phyloP scores from a whole-genome alignment of 148 eudicot species.

The Mesembryanthemum crystallinum region DNA sequence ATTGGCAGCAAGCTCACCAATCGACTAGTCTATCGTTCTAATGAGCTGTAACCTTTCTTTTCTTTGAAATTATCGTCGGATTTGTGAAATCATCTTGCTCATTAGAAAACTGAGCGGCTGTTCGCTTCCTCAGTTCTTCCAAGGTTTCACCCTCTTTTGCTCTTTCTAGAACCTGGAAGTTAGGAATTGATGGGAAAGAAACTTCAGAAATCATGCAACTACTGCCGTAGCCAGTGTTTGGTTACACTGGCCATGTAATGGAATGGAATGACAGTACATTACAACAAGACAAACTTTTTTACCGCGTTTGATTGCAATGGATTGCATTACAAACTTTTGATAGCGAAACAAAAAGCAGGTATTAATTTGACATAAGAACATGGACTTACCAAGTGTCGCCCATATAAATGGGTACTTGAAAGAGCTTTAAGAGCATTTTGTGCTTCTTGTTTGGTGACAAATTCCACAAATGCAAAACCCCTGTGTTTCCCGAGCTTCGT shows the following conservation, averaged over 20 bases:
- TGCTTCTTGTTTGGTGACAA: constrained; percentile 88
- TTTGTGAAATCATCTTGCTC: constrained; percentile 39
- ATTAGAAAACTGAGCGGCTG: constrained; percentile 75
- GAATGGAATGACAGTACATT: not conserved
- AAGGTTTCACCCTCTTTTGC: constrained; percentile 91
- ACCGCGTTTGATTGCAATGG: not conserved
- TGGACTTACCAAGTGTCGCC: constrained; percentile 84
- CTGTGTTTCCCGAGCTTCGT: constrained; percentile 77
- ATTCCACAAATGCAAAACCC: constrained; percentile 96
- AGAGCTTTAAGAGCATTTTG: constrained; percentile 85
- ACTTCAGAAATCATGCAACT: not conserved
- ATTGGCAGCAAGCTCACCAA: not conserved
- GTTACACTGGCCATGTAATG: not conserved
- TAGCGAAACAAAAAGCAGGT: not conserved
- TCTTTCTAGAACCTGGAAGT: constrained; percentile 76
- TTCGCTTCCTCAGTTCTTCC: constrained; percentile 82
- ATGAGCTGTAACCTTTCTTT: constrained; percentile 45
- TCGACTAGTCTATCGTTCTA: not conserved
- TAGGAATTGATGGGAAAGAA: constrained; percentile 1
- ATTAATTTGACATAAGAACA: not conserved
- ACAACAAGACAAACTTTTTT: not conserved
- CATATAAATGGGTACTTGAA: constrained; percentile 85
- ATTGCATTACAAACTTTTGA: not conserved
- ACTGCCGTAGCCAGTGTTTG: not conserved
- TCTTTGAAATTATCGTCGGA: constrained; percentile 54